These are phyloP conservation scores for Metschnikowia dekortorum DNA, from an alignment of 805 yeast species.

Conservation along the genomic window DNA sequence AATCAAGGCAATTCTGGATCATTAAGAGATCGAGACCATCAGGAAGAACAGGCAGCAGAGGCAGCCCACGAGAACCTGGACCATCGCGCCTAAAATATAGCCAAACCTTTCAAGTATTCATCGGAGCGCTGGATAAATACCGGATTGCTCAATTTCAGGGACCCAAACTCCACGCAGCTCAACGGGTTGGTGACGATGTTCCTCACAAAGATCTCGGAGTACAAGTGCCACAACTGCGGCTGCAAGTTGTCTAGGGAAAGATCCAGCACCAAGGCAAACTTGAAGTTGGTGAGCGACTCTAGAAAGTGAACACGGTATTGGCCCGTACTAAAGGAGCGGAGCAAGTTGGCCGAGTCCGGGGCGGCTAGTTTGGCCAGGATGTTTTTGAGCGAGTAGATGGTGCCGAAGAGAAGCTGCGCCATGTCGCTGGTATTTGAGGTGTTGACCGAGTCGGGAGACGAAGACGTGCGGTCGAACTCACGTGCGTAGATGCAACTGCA, in stretches of 20 bases:
- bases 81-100: slow-evolving; percentile 13
- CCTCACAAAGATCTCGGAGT: slow-evolving; percentile 54
- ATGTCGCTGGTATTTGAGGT: slow-evolving; percentile 60
- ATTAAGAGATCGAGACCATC: too few relatives aligned
- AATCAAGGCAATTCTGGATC: too few relatives aligned
- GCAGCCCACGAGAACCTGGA: too few relatives aligned
- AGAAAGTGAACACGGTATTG: slow-evolving; percentile 73
- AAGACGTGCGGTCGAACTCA: slow-evolving; percentile 34
- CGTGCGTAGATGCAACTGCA: slow-evolving; percentile 80
- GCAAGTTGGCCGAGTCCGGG: slow-evolving; percentile 27
- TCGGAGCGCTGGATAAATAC: slow-evolving; percentile 56
- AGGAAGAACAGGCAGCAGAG: too few relatives aligned
- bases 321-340: slow-evolving; percentile 63
- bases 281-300: slow-evolving; percentile 75
- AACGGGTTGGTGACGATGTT: slow-evolving; percentile 54
- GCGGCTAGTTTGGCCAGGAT: slow-evolving; percentile 55
- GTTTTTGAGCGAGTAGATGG: slow-evolving; percentile 72
- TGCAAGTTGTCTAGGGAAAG: slow-evolving; percentile 52
- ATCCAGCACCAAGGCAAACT: slow-evolving; percentile 73
- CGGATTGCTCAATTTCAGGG: slow-evolving; percentile 50
- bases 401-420: slow-evolving; percentile 82
- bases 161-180: slow-evolving; percentile 56
- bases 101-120: slow-evolving; percentile 32
- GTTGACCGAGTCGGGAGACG: slow-evolving; percentile 30
- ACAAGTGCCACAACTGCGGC: slow-evolving; percentile 52